Evolutionary conservation across 2,329 filamentous ascomycete species (phyloP), one percentile per base, ranked within the genome.

Genomic region (Cladosporium phlei): DNA sequence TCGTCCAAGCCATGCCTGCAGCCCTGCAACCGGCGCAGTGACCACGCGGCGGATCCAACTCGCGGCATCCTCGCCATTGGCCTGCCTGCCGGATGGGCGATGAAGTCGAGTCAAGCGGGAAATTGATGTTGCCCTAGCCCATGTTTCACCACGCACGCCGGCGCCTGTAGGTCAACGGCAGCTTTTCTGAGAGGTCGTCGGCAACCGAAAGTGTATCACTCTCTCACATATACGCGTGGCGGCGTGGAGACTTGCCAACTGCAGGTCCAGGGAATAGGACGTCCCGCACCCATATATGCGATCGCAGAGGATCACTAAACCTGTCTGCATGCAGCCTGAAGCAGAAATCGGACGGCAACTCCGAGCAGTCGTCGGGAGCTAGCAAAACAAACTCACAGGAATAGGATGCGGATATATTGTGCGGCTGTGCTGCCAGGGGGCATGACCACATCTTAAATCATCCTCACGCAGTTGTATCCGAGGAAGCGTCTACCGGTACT

Each of bases 221-320:
- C n/a, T n/a, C n/a, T n/a, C n/a, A n/a, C n/a, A n/a, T n/a, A n/a
- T 39, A 39, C 37, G 37, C 37, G 37, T 39, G 37, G 37, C 37
- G 29, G 25, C 37, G 25, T 39, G 37, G 37, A 22, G 37, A n/a
- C n/a, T n/a, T n/a, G n/a, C n/a, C n/a, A n/a, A n/a, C n/a, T 38
- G 35, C 35, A 38, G 35, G 35, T 38, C 35, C 21, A 38, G 27
- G 35, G 35, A 22, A 38, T 19, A 20, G 8, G 20, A n/a, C n/a
- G n/a, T n/a, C n/a, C n/a, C n/a, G n/a, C n/a, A n/a, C 16, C 30
- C 20, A 19, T 33, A 33, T 19, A 33, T 16, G 30, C 30, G 30
- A 33, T 33, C 30, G 20, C 20, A 19, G 30, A 9, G 20, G 30
- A 33, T 33, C n/a, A n/a, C n/a, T n/a, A n/a, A n/a, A n/a, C n/a